These are phyloP conservation scores for Chalciporus piperatoides DNA, from an alignment of 1,284 basidiomycete species.

Conservation along the genomic window DNA sequence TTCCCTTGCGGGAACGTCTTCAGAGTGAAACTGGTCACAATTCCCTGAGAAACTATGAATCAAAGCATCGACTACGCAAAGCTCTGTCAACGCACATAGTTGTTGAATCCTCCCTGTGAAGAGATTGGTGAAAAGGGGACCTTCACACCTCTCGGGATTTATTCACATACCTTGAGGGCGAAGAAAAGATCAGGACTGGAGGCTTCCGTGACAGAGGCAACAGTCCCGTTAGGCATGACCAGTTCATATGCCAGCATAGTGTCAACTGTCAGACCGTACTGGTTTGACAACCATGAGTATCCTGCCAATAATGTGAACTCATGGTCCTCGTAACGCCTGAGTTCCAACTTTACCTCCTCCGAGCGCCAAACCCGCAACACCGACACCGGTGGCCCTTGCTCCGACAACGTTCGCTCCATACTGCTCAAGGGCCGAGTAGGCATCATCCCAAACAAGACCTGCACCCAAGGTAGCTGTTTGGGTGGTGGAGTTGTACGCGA, in stretches of 20 bases:
- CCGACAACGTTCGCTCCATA: conserved; percentile 50
- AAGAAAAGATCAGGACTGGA: conserved; percentile 45
- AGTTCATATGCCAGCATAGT: conserved; percentile 29
- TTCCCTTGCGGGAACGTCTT: conserved; percentile 39
- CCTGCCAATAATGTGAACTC: too few relatives aligned
- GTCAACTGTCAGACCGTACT: too few relatives aligned
- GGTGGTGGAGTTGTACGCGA: conserved; percentile 30
- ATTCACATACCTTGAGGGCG: conserved; percentile 39
- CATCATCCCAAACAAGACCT: conserved; percentile 56
- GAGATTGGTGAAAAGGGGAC: not conserved
- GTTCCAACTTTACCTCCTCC: too few relatives aligned
- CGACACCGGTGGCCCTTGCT: conserved; percentile 49
- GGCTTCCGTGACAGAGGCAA: conserved; percentile 37
- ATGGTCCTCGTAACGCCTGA: too few relatives aligned
- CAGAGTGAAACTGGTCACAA: conserved; percentile 49
- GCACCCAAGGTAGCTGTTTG: conserved; percentile 40
- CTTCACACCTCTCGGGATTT: not conserved
- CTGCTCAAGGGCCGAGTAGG: conserved; percentile 47
- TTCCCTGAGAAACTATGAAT: conserved; percentile 39
- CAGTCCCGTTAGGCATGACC: conserved; percentile 28
- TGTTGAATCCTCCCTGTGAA: conserved; percentile 51
- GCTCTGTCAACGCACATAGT: conserved; percentile 45
- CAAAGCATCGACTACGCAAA: not conserved
- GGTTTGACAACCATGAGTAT: too few relatives aligned
- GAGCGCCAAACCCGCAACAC: conserved; percentile 52